Evolutionary conservation across 768 basidiomycete genomes (phyloP).

Genomic region (Lactarius hatsudake): DNA sequence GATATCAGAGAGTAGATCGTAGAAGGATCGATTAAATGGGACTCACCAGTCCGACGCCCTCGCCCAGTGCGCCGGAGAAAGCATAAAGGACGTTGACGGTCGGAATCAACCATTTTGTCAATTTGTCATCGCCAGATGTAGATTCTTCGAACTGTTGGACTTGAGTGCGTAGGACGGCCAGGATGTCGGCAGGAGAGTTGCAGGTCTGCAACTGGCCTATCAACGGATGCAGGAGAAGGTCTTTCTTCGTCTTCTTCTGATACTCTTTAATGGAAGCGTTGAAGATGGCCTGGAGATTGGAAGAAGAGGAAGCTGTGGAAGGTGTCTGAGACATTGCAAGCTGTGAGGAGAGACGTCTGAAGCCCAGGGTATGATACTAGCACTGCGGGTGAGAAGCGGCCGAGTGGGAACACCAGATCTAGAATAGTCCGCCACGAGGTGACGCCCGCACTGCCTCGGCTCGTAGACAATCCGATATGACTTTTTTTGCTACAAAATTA

Average conservation of each 20-base stretch:
- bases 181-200: background rate
- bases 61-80: background rate
- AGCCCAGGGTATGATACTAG: background rate
- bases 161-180: background rate
- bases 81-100: background rate
- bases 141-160: background rate
- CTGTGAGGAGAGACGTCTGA: background rate
- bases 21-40: fast-evolving
- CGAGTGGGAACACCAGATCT: too few relatives aligned
- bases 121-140: background rate
- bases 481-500: background rate
- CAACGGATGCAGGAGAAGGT: background rate
- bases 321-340: background rate
- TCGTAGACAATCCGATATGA: background rate
- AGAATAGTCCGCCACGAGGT: background rate
- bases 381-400: too few relatives aligned
- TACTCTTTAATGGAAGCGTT: background rate
- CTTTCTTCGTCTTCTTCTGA: background rate
- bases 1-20: background rate
- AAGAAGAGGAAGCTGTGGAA: background rate
- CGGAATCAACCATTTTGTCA: background rate
- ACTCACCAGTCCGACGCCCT: background rate
- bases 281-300: background rate
- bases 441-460: too few relatives aligned
- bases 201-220: background rate